A percentile compares a stretch with the other conserved stretches of the same genome.
Evolutionary conservation across 345 rosid genomes (phyloP).

Genomic region (Populus nigra): DNA sequence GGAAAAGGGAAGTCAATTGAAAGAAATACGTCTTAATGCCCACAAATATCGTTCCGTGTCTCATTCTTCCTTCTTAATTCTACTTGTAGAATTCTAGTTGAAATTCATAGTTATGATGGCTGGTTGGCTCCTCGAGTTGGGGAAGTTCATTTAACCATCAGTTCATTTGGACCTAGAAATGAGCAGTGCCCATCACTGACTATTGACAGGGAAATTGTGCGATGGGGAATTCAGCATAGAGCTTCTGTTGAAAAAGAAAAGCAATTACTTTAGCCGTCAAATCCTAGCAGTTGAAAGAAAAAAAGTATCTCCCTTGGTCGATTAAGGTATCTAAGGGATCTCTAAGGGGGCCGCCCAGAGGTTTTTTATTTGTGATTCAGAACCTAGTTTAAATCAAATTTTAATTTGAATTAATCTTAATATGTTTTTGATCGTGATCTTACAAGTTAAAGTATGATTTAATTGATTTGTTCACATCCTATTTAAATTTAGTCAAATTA

Average conservation of each 20-base stretch:
- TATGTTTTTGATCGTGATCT: too few species aligned
- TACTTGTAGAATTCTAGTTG: not conserved
- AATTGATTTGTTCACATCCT: too few species aligned
- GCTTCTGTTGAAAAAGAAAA: not conserved
- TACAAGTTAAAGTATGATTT: too few species aligned
- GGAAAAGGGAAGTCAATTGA: not conserved
- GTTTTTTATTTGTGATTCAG: too few species aligned
- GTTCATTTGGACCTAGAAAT: constrained; percentile 10
- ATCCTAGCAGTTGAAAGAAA: constrained; percentile 11
- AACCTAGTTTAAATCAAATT: too few species aligned
- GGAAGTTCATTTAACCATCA: constrained; percentile 28
- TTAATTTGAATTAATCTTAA: too few species aligned
- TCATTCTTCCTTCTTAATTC: too few species aligned
- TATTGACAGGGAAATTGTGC: constrained; percentile 9
- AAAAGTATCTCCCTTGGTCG: not conserved
- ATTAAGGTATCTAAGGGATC: constrained; percentile 29
- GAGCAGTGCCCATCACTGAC: constrained; percentile 1
- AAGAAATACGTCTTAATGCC: too few species aligned
- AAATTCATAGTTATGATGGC: constrained; percentile 10
- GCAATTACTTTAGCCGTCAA: not conserved
- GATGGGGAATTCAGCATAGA: not conserved
- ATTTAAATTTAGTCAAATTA: too few species aligned
- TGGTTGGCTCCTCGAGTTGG: constrained; percentile 45
- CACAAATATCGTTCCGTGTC: too few species aligned
- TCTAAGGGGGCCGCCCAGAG: not conserved